Percentiles rank a stretch among this genome's conserved stretches.
phyloP scores from a whole-genome alignment of 1,284 basidiomycete species.

The Omphalotus olearius region DNA sequence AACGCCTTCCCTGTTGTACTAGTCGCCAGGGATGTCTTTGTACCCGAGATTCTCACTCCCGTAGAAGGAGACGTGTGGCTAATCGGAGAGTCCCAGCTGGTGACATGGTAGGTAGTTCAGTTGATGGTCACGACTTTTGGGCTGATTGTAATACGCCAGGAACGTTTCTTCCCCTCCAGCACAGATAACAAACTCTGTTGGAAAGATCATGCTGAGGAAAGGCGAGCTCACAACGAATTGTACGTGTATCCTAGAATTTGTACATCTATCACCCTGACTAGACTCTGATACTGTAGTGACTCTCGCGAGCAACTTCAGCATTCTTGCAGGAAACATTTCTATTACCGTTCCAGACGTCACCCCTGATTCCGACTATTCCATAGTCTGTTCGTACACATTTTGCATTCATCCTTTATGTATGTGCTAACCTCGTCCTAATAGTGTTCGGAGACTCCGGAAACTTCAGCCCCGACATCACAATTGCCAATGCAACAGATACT shows the following conservation, averaged over 20 bases:
- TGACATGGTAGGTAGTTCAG: conserved; percentile 37
- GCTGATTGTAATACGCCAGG: conserved; percentile 23
- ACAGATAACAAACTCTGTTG: conserved; percentile 43
- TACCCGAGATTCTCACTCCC: conserved; percentile 38
- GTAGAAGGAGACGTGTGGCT: conserved; percentile 33
- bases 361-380: conserved; percentile 28
- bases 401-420: background rate
- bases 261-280: conserved; percentile 11
- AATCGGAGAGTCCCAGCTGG: conserved; percentile 34
- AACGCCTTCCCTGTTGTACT: conserved; percentile 22
- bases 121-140: background rate
- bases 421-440: conserved; percentile 18
- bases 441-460: conserved; percentile 44
- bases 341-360: conserved; percentile 35
- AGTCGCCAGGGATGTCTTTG: conserved; percentile 41
- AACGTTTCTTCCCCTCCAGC: conserved; percentile 33
- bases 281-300: conserved; percentile 16
- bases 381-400: conserved; percentile 35
- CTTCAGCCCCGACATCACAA: conserved; percentile 33
- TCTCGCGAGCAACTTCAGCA: conserved; percentile 36
- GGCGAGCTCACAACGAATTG: conserved; percentile 26
- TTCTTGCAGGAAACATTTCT: conserved; percentile 31
- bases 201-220: conserved; percentile 37
- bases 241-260: conserved; percentile 16
- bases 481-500: conserved; percentile 17